Percentiles rank a stretch among this genome's conserved stretches.
phyloP scores from a whole-genome alignment of 2,329 filamentous ascomycete genomes.

The Xylariaceae sp. region DNA sequence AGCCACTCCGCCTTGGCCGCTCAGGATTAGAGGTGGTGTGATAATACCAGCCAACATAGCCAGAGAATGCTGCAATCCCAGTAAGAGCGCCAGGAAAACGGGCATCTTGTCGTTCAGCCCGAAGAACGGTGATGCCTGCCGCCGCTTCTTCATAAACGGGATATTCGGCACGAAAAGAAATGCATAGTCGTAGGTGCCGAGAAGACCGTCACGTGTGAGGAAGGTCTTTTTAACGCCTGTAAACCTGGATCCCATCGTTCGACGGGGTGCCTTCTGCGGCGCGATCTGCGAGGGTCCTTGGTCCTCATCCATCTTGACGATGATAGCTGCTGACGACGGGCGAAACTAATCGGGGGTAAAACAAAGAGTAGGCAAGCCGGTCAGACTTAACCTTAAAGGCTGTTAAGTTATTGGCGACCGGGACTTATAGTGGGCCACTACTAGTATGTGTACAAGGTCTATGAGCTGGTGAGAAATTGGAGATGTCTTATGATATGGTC shows the following conservation, averaged over 20 bases:
- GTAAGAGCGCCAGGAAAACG: conserved; percentile 65
- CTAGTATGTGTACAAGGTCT: too few species aligned
- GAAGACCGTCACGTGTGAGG: conserved; percentile 63
- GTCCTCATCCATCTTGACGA: conserved; percentile 50
- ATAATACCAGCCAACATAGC: conserved; percentile 75
- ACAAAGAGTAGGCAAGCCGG: not conserved
- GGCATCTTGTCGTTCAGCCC: conserved; percentile 78
- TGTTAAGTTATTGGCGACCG: too few species aligned
- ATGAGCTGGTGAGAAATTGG: too few species aligned
- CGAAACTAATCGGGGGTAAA: too few species aligned
- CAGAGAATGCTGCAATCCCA: conserved; percentile 76
- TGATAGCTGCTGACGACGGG: too few species aligned
- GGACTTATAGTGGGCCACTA: too few species aligned
- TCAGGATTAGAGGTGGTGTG: conserved; percentile 71
- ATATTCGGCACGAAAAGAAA: conserved; percentile 81
- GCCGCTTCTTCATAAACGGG: conserved; percentile 69
- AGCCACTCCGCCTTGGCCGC: conserved; percentile 59
- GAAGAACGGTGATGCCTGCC: conserved; percentile 69
- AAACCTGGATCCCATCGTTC: conserved; percentile 31
- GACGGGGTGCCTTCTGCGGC: conserved; percentile 35
- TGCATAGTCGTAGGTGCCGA: conserved; percentile 86
- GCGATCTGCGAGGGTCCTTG: conserved; percentile 49
- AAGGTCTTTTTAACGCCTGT: conserved; percentile 39
- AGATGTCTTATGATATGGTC: too few species aligned
- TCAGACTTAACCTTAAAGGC: too few species aligned